Percentiles rank a stretch among this genome's conserved stretches.
Conservation (phyloP, 441 rosid genomes). For the Breynia disticha region DNA sequence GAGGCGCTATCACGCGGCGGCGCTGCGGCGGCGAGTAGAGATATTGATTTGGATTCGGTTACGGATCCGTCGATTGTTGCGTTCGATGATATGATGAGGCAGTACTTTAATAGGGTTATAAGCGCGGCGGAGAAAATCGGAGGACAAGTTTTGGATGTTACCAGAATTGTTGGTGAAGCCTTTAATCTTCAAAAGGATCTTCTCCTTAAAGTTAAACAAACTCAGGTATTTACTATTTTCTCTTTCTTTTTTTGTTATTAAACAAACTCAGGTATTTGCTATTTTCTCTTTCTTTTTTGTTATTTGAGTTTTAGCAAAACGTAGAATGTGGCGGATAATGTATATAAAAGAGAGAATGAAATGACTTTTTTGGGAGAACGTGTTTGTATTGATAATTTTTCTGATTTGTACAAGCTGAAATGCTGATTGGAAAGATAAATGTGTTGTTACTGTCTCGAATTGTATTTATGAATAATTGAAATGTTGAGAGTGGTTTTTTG, state of each 20-base stretch:
- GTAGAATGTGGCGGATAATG: too few species aligned
- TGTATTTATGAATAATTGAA: not conserved
- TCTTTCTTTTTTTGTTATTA: too few species aligned
- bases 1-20: conserved; percentile 44
- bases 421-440: too few species aligned
- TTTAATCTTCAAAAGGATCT: conserved; percentile 56
- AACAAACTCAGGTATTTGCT: too few species aligned
- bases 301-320: too few species aligned
- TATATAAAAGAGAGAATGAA: too few species aligned
- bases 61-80: conserved; percentile 73
- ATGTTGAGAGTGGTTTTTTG: not conserved
- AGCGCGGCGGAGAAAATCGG: conserved; percentile 81
- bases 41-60: conserved; percentile 1
- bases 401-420: too few species aligned
- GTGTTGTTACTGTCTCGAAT: too few species aligned
- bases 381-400: too few species aligned
- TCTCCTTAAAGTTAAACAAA: conserved; percentile 51
- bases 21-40: conserved; percentile 14
- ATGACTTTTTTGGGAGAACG: too few species aligned
- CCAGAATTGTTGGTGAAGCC: conserved; percentile 58
- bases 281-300: too few species aligned
- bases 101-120: conserved; percentile 45
- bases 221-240: conserved; percentile 32
- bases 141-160: conserved; percentile 68
- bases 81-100: conserved; percentile 52